Evolutionary conservation across 257 asterid species (phyloP), one percentile per base, ranked within the genome.

Genomic region (Primulina huaijiensis): DNA sequence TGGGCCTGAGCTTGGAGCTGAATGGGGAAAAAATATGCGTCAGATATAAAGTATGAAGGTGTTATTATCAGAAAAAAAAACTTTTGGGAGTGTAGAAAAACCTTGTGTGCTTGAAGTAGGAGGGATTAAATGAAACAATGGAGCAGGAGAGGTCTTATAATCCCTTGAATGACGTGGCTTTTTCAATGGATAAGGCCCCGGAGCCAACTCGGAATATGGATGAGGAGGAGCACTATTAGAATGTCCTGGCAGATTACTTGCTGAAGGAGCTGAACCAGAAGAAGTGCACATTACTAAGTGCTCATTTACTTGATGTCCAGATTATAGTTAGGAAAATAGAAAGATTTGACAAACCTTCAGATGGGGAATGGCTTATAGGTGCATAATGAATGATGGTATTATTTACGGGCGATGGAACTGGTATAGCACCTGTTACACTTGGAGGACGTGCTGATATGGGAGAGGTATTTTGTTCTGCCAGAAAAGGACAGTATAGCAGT

Each of bases 361-460:
- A 67, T 20, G 89, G 96, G 65, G 82, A 71, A 37, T 58, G 78
- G 68, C 83, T 78, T 76, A 40, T 68, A 43, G 86, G 85, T 35
- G 79, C 72, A 17, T 78, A 74, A 60, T 27, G 68, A 64, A 69
- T 63, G 68, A 74, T 43, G 34, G 79, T 70, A 82, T 76, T 65
- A 65, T 72, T 72, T 31, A 77, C 60, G 29, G 95, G 84, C 56
- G 82, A 78, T 68, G 87, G 82, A 78, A 79, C 64, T 61, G 96
- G 97, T 29, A 38, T 65, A 33, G 75, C 78, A 67, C 74, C 83
- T 69, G 76, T 46, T 69, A 72, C 79, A 78, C 86, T 83, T 55
- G 88, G 86, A 67, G 82, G 82, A 53, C 87, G 87, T 64, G 93
- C 71, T 64, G 77, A 81, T 31, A 71, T 57, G 69, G 85, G 83